Conservation (phyloP, 768 basidiomycete species). For the Auricularia auricula-judae region DNA sequence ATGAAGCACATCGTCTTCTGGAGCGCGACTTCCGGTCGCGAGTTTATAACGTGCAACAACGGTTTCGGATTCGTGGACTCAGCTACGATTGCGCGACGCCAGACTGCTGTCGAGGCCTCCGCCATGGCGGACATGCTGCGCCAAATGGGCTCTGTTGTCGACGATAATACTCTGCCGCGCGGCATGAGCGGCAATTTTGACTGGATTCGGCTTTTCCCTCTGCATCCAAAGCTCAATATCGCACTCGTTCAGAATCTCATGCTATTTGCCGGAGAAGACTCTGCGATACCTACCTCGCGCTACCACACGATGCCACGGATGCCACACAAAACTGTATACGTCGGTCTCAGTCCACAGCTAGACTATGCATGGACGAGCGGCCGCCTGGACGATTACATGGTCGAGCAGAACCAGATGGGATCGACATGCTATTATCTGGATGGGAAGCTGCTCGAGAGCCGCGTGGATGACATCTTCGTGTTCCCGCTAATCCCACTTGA, state of each 20-base stretch:
- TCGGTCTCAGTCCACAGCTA: no score
- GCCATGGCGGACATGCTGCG: background rate
- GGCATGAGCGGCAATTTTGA: no score
- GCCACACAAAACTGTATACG: no score
- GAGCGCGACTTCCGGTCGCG: background rate
- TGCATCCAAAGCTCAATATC: background rate
- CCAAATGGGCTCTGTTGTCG: background rate
- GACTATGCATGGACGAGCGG: no score
- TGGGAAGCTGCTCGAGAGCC: background rate
- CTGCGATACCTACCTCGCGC: background rate
- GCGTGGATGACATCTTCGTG: background rate
- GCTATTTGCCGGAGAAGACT: background rate
- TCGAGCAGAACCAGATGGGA: no score
- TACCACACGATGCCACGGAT: background rate
- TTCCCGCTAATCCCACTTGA: background rate
- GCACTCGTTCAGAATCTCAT: background rate
- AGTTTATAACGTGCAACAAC: slow-evolving; percentile 1
- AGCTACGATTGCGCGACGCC: no score
- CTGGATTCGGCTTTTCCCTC: background rate
- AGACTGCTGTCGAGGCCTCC: background rate
- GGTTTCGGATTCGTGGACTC: background rate
- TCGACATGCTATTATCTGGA: background rate
- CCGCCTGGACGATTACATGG: no score
- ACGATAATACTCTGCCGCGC: background rate
- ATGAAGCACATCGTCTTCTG: slow-evolving; percentile 2